Evolutionary conservation across 1,284 basidiomycete species (phyloP).

Genomic region (Moesziomyces globuligerus): DNA sequence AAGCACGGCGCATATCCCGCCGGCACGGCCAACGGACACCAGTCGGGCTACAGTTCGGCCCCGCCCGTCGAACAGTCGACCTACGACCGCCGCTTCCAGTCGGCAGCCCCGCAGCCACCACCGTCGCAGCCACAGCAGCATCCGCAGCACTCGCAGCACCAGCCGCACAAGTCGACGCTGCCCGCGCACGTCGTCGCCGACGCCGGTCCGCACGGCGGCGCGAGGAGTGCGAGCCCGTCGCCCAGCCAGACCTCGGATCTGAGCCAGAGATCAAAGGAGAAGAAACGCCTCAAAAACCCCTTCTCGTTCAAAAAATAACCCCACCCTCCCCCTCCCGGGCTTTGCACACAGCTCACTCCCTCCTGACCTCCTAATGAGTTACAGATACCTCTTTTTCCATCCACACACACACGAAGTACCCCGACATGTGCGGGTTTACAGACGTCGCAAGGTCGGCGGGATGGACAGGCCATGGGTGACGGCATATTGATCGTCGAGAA

Average conservation of each 20-base stretch:
- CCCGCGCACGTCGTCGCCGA: constrained; percentile 9
- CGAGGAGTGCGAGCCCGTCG: constrained; percentile 21
- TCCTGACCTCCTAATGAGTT: neutral
- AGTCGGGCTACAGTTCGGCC: constrained; percentile 12
- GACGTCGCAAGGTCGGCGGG: neutral
- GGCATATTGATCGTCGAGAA: no score
- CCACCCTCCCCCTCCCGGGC: neutral
- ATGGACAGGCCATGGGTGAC: no score
- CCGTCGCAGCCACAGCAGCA: constrained; percentile 8
- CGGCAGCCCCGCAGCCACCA: neutral
- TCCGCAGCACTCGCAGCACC: neutral
- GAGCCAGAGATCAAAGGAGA: constrained; percentile 40
- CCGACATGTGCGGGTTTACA: no score
- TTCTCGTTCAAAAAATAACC: constrained; percentile 55
- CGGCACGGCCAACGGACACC: constrained; percentile 1
- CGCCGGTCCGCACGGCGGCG: neutral
- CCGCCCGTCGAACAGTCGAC: constrained; percentile 10
- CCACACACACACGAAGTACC: no score
- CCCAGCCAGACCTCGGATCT: constrained; percentile 27
- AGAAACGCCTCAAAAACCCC: constrained; percentile 48
- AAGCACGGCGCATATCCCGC: constrained; percentile 19
- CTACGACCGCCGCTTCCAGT: constrained; percentile 35
- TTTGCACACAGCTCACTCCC: neutral
- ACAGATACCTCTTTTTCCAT: neutral
- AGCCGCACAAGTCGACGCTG: constrained; percentile 8